Conservation (phyloP, 73 alveolate genomes). For the Effrenium voratum region DNA sequence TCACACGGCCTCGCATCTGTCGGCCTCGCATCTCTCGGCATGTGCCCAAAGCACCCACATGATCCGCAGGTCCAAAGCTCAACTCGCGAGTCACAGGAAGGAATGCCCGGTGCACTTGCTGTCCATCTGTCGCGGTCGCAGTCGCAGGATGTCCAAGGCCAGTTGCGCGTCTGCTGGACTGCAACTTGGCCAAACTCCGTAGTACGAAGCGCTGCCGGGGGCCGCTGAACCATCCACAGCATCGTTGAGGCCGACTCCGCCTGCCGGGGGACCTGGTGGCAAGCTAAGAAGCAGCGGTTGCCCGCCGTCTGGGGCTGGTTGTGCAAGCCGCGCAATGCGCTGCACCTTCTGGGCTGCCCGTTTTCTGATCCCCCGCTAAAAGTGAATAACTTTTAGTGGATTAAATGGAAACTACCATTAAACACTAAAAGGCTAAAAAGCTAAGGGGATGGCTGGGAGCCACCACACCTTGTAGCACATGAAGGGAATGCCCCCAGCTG, state of each 20-base stretch:
- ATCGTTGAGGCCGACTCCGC: conserved; percentile 81
- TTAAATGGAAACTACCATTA: neutral
- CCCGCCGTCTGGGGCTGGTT: conserved; percentile 91
- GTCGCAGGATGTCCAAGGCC: neutral
- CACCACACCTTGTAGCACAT: conserved; percentile 63
- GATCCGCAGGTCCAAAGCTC: too few relatives aligned
- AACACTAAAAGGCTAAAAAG: too few relatives aligned
- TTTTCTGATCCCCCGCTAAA: neutral
- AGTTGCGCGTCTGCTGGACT: conserved; percentile 31
- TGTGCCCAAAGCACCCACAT: too few relatives aligned
- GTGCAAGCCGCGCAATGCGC: conserved; percentile 82
- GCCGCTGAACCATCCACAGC: neutral
- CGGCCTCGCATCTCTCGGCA: too few relatives aligned
- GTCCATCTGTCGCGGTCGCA: neutral
- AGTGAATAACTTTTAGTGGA: neutral
- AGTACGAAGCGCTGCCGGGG: conserved; percentile 49
- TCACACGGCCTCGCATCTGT: too few relatives aligned
- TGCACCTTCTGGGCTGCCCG: conserved; percentile 3
- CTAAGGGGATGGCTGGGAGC: neutral
- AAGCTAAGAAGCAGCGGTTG: conserved; percentile 76
- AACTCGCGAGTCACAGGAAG: too few relatives aligned
- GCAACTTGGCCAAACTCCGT: conserved; percentile 77
- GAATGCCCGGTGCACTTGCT: too few relatives aligned
- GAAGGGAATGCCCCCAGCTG: conserved; percentile 83
- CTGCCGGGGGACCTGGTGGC: conserved; percentile 84